Conservation (phyloP, 306 rosid genomes). For the Trifolium dubium region DNA sequence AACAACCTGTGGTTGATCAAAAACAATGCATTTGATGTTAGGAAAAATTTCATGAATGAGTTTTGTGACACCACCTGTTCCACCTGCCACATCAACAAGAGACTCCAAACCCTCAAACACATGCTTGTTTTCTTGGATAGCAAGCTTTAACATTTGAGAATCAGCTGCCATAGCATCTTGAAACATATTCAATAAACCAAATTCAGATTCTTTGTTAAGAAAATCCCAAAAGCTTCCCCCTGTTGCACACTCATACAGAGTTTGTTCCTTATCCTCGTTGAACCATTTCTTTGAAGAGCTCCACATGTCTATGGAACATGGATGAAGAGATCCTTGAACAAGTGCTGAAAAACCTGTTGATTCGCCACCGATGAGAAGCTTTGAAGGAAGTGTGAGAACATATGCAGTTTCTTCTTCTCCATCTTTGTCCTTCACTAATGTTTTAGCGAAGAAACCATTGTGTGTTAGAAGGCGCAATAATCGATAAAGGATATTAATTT, state of each 20-base stretch:
- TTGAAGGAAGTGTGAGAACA: conserved; percentile 54
- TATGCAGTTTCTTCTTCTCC: conserved; percentile 44
- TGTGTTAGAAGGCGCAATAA: conserved; percentile 55
- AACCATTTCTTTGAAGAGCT: conserved; percentile 46
- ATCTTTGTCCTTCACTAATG: conserved; percentile 5
- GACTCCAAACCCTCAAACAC: conserved; percentile 54
- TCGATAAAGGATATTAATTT: conserved; percentile 22
- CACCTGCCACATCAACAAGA: conserved; percentile 54
- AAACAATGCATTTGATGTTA: conserved; percentile 53
- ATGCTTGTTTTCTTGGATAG: conserved; percentile 41
- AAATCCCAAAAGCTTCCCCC: conserved; percentile 51
- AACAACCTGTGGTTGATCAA: conserved; percentile 58
- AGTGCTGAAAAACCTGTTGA: conserved; percentile 18
- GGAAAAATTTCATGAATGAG: conserved; percentile 53
- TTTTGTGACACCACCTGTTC: conserved; percentile 41
- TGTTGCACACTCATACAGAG: conserved; percentile 41
- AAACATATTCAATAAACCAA: conserved; percentile 12
- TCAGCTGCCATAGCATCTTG: conserved; percentile 55
- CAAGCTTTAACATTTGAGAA: conserved; percentile 47
- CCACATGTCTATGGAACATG: conserved; percentile 36
- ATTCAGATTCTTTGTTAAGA: conserved; percentile 27
- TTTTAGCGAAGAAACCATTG: conserved; percentile 45
- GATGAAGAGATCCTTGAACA: conserved; percentile 27
- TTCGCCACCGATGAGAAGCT: conserved; percentile 45
- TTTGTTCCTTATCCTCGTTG: conserved; percentile 10